These are phyloP conservation scores for Dillenia suffruticosa DNA, from an alignment of 164 flowering plant species.

Conservation along the genomic window DNA sequence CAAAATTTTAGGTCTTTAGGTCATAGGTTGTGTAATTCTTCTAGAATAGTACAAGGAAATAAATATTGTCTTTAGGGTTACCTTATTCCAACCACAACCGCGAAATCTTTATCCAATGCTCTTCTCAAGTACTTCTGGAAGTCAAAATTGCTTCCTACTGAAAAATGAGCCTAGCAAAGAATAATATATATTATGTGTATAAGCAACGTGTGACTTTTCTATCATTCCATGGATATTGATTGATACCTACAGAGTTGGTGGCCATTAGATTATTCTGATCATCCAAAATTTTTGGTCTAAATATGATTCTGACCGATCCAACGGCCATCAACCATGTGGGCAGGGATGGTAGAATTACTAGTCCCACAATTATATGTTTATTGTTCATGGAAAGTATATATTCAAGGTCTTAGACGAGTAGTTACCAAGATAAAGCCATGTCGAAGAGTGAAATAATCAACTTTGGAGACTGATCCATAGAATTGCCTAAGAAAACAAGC, in stretches of 20 bases:
- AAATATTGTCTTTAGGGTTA: conserved; percentile 9
- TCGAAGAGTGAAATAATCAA: conserved; percentile 65
- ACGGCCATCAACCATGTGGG: too few relatives aligned
- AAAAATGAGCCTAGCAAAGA: conserved; percentile 42
- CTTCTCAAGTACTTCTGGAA: conserved; percentile 58
- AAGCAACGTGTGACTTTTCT: too few relatives aligned
- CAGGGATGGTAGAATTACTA: too few relatives aligned
- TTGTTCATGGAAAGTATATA: too few relatives aligned
- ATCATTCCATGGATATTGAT: too few relatives aligned
- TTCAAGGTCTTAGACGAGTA: too few relatives aligned
- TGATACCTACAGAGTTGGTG: too few relatives aligned
- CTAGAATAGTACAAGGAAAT: neutral
- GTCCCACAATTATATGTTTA: too few relatives aligned
- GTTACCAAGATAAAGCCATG: conserved; percentile 76
- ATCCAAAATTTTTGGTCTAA: too few relatives aligned
- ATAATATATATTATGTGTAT: neutral
- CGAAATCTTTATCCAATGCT: conserved; percentile 56
- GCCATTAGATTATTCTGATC: too few relatives aligned
- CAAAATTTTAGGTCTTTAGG: neutral
- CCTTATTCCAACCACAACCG: conserved; percentile 67
- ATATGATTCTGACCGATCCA: too few relatives aligned
- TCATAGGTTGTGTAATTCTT: neutral
- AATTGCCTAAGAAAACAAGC: conserved; percentile 54
- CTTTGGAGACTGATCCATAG: conserved; percentile 41
- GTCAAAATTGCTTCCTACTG: conserved; percentile 33